A percentile compares a stretch with the other conserved stretches of the same genome.
Conservation (phyloP, 1,284 basidiomycete species). For the Sporisorium sorghi region DNA sequence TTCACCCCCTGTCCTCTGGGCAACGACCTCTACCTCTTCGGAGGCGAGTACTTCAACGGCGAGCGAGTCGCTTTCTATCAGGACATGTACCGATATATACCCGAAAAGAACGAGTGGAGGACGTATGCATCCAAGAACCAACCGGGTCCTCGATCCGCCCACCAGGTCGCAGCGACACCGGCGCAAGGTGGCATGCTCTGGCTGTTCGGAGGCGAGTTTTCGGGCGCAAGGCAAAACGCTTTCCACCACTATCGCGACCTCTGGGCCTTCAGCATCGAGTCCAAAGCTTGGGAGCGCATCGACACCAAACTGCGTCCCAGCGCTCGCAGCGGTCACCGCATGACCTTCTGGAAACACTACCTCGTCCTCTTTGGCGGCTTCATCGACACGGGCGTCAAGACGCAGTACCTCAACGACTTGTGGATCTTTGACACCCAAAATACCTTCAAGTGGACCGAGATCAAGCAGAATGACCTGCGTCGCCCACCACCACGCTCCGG, state of each 20-base stretch:
- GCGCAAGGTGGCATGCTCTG: constrained; percentile 67
- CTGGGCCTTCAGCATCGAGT: constrained; percentile 63
- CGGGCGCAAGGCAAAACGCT: constrained; percentile 83
- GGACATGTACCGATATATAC: constrained; percentile 66
- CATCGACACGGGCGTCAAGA: constrained; percentile 81
- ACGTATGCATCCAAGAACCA: constrained; percentile 64
- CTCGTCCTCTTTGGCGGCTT: constrained; percentile 87
- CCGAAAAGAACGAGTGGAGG: constrained; percentile 65
- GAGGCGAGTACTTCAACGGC: constrained; percentile 69
- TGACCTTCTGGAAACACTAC: constrained; percentile 90
- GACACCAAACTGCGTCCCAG: constrained; percentile 85
- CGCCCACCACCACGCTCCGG: constrained; percentile 71
- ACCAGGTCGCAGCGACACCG: constrained; percentile 64
- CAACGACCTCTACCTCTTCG: constrained; percentile 68
- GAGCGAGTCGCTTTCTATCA: constrained; percentile 66
- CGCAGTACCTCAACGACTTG: constrained; percentile 85
- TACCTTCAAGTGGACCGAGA: constrained; percentile 86
- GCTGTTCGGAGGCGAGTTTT: constrained; percentile 71
- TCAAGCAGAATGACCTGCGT: constrained; percentile 73
- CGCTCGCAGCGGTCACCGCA: constrained; percentile 83
- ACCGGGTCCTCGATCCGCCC: constrained; percentile 67
- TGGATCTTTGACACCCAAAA: constrained; percentile 86
- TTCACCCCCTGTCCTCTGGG: constrained; percentile 67
- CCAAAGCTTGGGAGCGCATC: constrained; percentile 84
- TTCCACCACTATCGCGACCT: constrained; percentile 89